Evolutionary conservation across 352 stramenopile species (phyloP), one percentile per base, ranked within the genome.

Genomic region (Thraustochytrium sp.): DNA sequence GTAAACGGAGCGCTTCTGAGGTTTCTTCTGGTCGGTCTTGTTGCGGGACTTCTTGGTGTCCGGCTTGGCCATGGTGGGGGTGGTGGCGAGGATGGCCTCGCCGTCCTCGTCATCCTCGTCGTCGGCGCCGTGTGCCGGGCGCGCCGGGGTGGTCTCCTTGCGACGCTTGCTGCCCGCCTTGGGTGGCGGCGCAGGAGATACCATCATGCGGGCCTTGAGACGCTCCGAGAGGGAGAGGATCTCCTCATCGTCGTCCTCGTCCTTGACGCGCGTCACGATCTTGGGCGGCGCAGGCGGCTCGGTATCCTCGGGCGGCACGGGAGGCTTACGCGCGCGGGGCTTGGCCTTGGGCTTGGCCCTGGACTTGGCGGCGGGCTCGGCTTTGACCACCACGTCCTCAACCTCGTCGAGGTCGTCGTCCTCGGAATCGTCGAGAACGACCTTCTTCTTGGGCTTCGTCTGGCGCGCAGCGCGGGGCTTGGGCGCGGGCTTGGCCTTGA

Each of bases 361-460:
- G 51, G 51, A n/a, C 75, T 78, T 77, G 65, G 49, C 21, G 4
- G 75, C 55, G n/a, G n/a, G n/a, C n/a, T n/a, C 37, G 62, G 11
- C n/a, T 9, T 74, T 29, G 18, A 11, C 29, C 5, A 48, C 62
- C 18, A 8, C 42, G 8, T 74, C 36, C 38, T 61, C 64, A 34
- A 16, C 64, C 29, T 34, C 64, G 13, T 37, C n/a, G 26, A 68
- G 53, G 29, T 82, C 85, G 21, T 88, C 84, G 31, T 84, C 82
- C 64, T 83, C 62, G 59, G 89, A 87, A 65, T 89, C 84, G 82
- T n/a, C n/a, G n/a, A n/a, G n/a, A n/a, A n/a, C n/a, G n/a, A n/a
- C n/a, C n/a, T n/a, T n/a, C n/a, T n/a, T n/a, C n/a, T n/a, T n/a
- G n/a, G n/a, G n/a, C n/a, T n/a, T n/a, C n/a, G n/a, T n/a, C n/a